Conservation (phyloP, 192 early-diverging fungal genomes). For the Coemansia asiatica region DNA sequence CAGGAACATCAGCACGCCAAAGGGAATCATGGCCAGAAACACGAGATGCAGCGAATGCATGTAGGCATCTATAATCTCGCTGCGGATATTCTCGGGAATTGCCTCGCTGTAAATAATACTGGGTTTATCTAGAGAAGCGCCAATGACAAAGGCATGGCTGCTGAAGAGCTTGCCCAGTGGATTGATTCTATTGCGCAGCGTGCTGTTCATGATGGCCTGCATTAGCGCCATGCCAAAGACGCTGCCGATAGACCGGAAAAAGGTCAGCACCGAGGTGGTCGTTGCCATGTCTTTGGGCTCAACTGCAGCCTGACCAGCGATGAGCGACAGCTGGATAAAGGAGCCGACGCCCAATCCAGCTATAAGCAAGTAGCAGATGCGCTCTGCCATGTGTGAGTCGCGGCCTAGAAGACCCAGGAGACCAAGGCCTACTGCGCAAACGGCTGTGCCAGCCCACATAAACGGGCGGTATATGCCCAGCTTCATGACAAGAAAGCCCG, state of each 20-base stretch:
- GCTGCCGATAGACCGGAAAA: constrained; percentile 67
- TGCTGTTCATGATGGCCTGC: constrained; percentile 59
- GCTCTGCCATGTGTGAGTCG: constrained; percentile 51
- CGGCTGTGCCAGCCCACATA: constrained; percentile 67
- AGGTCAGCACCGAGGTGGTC: constrained; percentile 66
- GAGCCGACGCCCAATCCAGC: constrained; percentile 75
- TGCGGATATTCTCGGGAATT: constrained; percentile 49
- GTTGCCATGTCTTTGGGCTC: constrained; percentile 61
- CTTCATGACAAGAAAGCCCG: constrained; percentile 66
- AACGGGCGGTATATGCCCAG: constrained; percentile 66
- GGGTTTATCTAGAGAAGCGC: constrained; percentile 48
- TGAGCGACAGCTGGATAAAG: constrained; percentile 71
- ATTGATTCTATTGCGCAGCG: constrained; percentile 17
- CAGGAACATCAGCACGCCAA: constrained; percentile 58
- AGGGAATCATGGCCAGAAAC: constrained; percentile 58
- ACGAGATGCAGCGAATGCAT: constrained; percentile 58
- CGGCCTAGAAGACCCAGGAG: constrained; percentile 61
- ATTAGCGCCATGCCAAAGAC: constrained; percentile 64
- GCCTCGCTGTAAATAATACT: constrained; percentile 30
- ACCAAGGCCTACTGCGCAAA: constrained; percentile 64
- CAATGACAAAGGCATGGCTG: constrained; percentile 49
- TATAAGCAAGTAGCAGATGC: constrained; percentile 68
- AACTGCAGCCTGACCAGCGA: constrained; percentile 72
- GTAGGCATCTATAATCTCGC: constrained; percentile 57
- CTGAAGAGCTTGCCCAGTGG: constrained; percentile 2